Base-by-base conservation (phyloP, 108 stramenopile species). In the Cylindrotheca closterium region DNA sequence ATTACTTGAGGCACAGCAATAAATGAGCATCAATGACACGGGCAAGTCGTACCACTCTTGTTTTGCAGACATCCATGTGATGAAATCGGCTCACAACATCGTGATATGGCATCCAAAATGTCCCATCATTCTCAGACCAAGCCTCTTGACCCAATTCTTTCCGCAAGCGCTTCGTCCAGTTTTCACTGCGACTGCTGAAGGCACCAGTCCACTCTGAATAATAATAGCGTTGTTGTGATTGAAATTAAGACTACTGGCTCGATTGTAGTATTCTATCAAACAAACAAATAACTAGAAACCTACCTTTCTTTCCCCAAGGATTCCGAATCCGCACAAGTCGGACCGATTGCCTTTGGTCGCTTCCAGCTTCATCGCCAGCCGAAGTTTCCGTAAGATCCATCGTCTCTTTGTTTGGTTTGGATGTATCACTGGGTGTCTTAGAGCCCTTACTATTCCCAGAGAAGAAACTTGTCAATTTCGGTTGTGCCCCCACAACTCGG, bases 321-420 rank as follows among this genome's bases (percentile, higher is more conserved):
- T 91, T 91, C 1, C 89, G 63, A 30, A 91, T 87, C 29, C 84
- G 73, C 25, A 91, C 77, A 10, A 91, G 47, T 1, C 89, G 79
- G 37, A 85, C 68, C 23, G 69, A 82, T 19, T 84, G 72, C 37
- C 74, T 33, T 0, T 71, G 55, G 30, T 77, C 56, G 34, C 72
- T 63, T 45, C 65, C n/a, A n/a, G n/a, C n/a, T n/a, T n/a, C n/a
- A n/a, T n/a, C n/a, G n/a, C n/a, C n/a, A n/a, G n/a, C n/a, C n/a
- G n/a, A n/a, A n/a, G n/a, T n/a, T n/a, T n/a, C n/a, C n/a, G n/a
- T n/a, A n/a, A n/a, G n/a, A n/a, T n/a, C n/a, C n/a, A n/a, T n/a
- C n/a, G n/a, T n/a, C n/a, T n/a, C n/a, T n/a, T n/a, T n/a, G n/a
- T n/a, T n/a, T n/a, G n/a, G n/a, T n/a, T n/a, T n/a, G n/a, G n/a